Evolutionary conservation across 108 stramenopile genomes (phyloP), one percentile per base, ranked within the genome.

Genomic region (Cyclostephanos tholiformis): DNA sequence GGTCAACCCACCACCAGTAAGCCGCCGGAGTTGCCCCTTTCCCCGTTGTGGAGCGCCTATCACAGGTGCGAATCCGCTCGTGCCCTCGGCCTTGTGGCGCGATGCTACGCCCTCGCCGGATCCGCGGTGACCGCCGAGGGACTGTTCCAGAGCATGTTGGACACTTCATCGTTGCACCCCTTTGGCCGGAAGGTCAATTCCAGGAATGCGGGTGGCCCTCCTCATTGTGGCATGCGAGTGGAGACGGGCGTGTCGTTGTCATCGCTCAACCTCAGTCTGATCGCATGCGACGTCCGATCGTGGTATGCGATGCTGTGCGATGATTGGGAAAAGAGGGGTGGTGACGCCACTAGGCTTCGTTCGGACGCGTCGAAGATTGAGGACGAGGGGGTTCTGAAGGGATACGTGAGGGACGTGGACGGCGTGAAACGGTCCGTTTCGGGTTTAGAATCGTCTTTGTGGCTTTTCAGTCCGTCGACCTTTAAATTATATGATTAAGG

Each of bases 101-200:
- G 71, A 4, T 95, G 94, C 51, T 91, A 90, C 79, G 86, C 83
- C 23, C 48, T 69, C 55, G 87, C 90, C 8, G 91, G 87, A 30
- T 76, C 80, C 26, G 88, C 94, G 27, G 90, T 95, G 26, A 95
- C 91, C 6, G 82, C 94, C 25, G 94, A 95, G 72, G 94, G 94
- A 43, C 57, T 95, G 36, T 90, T 92, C 44, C 88, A 90, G 82
- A 85, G 89, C 19, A 89, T 91, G 29, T 69, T 83, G 13, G 87
- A 89, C 69, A 71, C 75, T 10, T 77, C 82, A 2, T 59, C 77
- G 27, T 80, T 74, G 0, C 70, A 76, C 71, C 85, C 85, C 26
- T 50, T 83, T 32, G 69, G 63, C 1, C 74, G 78, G n/a, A 67
- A 20, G 36, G 53, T 80, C 25, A 71, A 69, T 7, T 26, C 46